Evolutionary conservation across 2,329 filamentous ascomycete species (phyloP), one percentile per base, ranked within the genome.

Genomic region (Penicillium paneum): DNA sequence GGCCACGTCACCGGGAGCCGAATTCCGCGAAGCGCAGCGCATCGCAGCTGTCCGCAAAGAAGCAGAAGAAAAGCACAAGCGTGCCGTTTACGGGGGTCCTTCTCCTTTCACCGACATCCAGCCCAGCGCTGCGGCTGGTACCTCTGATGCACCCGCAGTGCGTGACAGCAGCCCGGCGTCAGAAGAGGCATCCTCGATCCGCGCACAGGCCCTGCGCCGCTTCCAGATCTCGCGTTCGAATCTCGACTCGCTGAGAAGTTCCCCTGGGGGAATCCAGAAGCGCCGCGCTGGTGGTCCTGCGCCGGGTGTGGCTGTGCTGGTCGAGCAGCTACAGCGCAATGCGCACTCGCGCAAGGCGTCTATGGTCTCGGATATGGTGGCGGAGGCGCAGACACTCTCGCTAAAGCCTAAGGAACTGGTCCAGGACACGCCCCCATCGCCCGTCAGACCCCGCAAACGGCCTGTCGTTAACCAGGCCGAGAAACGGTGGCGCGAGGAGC

Each of bases 391-490:
- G n/a, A 15, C 50, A 31, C 45, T 40, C 13, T 49, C 38, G 5
- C 45, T 54, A 8, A 28, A 13, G 41, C 49, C 56, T 4, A 58
- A 58, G 17, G 51, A 54, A 24, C 40, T 61, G 17, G 52, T 61
- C 21, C 57, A 49, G 29, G 47, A 52, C 19, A 12, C 17, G n/a
- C 44, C 32, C 19, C 35, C 40, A 4, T 49, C 32, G 8, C 54
- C 47, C 39, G 61, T 49, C 7, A 60, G 62, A 32, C 67, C 66
- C 11, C 68, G 71, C 52, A 76, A 75, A 51, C 67, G 74, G 12
- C 74, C 71, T 8, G 68, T 76, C 28, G 67, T 75, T 11, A 76
- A 76, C 26, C 64, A 72, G 41, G 74, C 73, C 0, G 73, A 76
- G 62, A 70, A 62, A 50, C 59, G 62, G 49, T 76, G 74, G 74